phyloP scores from a whole-genome alignment of 2,329 filamentous ascomycete genomes.

The Thelonectria discophora region DNA sequence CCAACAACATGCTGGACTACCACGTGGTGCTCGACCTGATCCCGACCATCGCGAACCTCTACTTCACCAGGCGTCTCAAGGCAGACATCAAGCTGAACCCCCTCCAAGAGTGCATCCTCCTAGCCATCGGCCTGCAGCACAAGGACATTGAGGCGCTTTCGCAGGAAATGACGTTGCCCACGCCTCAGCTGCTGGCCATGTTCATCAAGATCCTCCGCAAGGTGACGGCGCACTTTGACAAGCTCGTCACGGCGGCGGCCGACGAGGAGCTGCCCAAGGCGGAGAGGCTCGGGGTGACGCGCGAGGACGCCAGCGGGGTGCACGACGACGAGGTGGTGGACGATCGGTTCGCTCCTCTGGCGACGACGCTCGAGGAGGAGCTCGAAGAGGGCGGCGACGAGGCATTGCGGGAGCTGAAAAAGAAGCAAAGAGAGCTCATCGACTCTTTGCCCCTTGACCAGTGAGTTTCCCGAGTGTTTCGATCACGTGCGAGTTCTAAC shows the following conservation, averaged over 20 bases:
- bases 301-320: constrained; percentile 67
- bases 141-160: constrained; percentile 86
- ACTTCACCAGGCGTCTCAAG: constrained; percentile 82
- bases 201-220: constrained; percentile 97
- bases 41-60: constrained; percentile 81
- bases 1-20: constrained; percentile 97
- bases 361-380: constrained; percentile 79
- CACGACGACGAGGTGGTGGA: constrained; percentile 75
- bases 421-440: constrained; percentile 87
- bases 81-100: constrained; percentile 74
- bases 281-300: constrained; percentile 65
- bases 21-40: constrained; percentile 96
- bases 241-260: constrained; percentile 77
- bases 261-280: constrained; percentile 70
- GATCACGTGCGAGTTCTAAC: constrained; percentile 8
- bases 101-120: constrained; percentile 86
- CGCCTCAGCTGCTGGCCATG: constrained; percentile 89
- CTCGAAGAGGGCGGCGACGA: constrained; percentile 85
- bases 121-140: constrained; percentile 90
- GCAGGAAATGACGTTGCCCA: constrained; percentile 77
- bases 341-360: constrained; percentile 74
- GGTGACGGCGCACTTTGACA: constrained; percentile 79
- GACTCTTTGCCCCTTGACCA: constrained; percentile 89
- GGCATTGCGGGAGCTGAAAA: constrained; percentile 73
- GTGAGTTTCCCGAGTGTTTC: constrained; percentile 35